These are phyloP conservation scores for Trichodelitschia bisporula DNA, from an alignment of 495 filamentous ascomycete genomes.

Conservation along the genomic window DNA sequence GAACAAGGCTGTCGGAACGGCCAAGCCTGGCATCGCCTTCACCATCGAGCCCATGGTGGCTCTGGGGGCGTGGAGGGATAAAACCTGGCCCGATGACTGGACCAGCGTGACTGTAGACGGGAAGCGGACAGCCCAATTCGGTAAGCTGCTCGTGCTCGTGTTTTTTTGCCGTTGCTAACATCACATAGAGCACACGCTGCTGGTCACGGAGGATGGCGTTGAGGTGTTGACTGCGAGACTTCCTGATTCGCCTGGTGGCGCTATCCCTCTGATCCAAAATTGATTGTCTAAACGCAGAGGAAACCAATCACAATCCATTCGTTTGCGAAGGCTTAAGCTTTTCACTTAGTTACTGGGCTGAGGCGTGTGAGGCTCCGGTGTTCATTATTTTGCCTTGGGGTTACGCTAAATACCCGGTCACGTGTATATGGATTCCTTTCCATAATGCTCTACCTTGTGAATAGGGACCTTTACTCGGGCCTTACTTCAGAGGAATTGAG, in stretches of 20 bases:
- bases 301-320: too few relatives aligned
- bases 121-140: slow-evolving; percentile 18
- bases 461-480: too few relatives aligned
- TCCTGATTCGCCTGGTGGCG: slow-evolving; percentile 62
- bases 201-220: slow-evolving; percentile 84
- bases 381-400: too few relatives aligned
- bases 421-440: too few relatives aligned
- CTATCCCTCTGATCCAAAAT: too few relatives aligned
- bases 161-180: slow-evolving; percentile 5
- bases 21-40: slow-evolving; percentile 20
- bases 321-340: too few relatives aligned
- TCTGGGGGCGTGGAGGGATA: slow-evolving; percentile 17
- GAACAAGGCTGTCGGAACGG: slow-evolving; percentile 19
- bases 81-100: slow-evolving; percentile 23
- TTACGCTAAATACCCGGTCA: too few relatives aligned
- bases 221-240: slow-evolving; percentile 76
- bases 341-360: too few relatives aligned
- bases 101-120: slow-evolving; percentile 20
- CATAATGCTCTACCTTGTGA: too few relatives aligned
- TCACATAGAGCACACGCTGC: slow-evolving; percentile 60
- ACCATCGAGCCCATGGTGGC: slow-evolving; percentile 23
- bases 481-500: too few relatives aligned
- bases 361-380: too few relatives aligned
- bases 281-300: too few relatives aligned
- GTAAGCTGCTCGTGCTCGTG: slow-evolving; percentile 6